Base-by-base conservation (phyloP, 345 rosid genomes). In the Eucalyptus globulus region DNA sequence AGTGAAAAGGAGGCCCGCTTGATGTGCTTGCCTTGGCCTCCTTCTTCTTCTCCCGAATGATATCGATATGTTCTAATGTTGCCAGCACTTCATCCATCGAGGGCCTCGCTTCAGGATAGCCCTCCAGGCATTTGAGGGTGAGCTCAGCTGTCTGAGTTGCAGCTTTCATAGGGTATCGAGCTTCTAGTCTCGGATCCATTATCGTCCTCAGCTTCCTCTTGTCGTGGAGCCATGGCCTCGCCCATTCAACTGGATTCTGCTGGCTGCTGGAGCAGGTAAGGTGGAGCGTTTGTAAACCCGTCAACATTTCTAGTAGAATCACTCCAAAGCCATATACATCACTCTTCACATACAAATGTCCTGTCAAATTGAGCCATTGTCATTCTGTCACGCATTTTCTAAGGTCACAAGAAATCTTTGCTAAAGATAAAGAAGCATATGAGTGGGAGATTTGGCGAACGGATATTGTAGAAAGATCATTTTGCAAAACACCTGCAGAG, bases 301-400 rank as follows among this genome's bases (percentile, higher is more conserved):
- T 96, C 88, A 97, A 40, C 91, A 97, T 49, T 92, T 97, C 99
- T 13, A 97, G 91, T 26, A 97, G 86, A 54, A 97, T 97, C 1
- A 96, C 98, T 1, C 99, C 99, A 24, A 97, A 97, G 0, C 99
- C 97, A 62, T 96, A 96, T 11, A 96, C 99, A 72, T 97, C 99
- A 86, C 99, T 96, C 91, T 91, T 91, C 65, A 97, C 95, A 56
- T 97, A 96, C 87, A 96, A 86, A 92, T 96, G 98, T 40, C 99
- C 97, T 95, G 92, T 22, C 80, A 69, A 69, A 69, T 34, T 69
- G 9, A 17, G 56, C 56, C 56, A 51, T 51, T 51, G 22, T 51
- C 56, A 0, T 51, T 51, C 9, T 9, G 7, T 9, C 24, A 16
- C 24, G 13, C 44, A 69, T 16, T 34, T 31, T 17, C 13, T 69